Percentiles rank a stretch among this genome's conserved stretches.
Conservation (phyloP, 2,329 filamentous ascomycete species). For the Akanthomyces dipterigenus region DNA sequence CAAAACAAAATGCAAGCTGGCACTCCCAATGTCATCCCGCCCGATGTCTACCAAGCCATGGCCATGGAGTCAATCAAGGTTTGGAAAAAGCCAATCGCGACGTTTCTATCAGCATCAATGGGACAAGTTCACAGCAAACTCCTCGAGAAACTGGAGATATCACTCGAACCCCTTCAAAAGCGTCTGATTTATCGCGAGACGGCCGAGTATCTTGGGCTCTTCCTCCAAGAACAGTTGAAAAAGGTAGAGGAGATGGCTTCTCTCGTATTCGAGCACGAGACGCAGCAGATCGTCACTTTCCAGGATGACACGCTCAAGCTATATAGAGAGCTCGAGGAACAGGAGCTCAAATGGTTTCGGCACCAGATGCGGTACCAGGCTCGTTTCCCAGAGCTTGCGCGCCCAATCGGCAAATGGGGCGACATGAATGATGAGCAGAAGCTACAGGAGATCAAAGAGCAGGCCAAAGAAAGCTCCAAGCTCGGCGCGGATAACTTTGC, state of each 20-base stretch:
- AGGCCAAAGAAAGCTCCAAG: conserved; percentile 35
- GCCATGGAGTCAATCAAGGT: conserved; percentile 49
- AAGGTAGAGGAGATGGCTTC: conserved; percentile 32
- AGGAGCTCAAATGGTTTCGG: conserved; percentile 39
- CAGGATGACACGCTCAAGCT: conserved; percentile 41
- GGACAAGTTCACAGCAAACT: conserved; percentile 41
- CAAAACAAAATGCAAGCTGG: conserved; percentile 47
- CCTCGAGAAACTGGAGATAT: conserved; percentile 36
- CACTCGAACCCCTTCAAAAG: conserved; percentile 41
- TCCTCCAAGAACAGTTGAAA: conserved; percentile 33
- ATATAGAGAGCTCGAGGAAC: conserved; percentile 40
- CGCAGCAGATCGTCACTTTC: conserved; percentile 50
- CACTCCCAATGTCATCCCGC: conserved; percentile 51
- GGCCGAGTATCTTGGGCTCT: conserved; percentile 34
- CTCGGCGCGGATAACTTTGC: conserved; percentile 53
- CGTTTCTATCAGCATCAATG: conserved; percentile 42
- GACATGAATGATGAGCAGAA: conserved; percentile 43
- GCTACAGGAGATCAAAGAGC: conserved; percentile 34
- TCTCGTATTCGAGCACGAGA: conserved; percentile 47
- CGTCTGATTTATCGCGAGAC: conserved; percentile 44
- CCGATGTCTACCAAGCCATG: conserved; percentile 53
- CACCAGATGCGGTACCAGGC: conserved; percentile 43
- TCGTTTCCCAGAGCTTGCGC: conserved; percentile 24
- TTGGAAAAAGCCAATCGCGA: conserved; percentile 49
- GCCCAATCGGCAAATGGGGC: conserved; percentile 32